Base-by-base conservation (phyloP, 2,329 filamentous ascomycete genomes). In the Apiospora aurea region DNA sequence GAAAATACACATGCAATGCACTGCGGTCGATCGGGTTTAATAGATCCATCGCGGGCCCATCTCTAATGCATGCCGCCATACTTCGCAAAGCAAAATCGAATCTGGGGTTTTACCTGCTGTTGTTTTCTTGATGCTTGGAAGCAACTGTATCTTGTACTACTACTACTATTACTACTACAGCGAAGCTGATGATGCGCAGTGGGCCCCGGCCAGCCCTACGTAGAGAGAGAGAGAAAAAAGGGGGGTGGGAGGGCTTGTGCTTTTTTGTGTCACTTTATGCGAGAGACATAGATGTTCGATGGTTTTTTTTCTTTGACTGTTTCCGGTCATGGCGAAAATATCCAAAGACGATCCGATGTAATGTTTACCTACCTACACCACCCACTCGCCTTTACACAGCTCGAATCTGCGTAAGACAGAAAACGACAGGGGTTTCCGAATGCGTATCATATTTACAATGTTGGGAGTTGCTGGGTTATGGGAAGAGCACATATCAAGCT, bases 271-370 rank as follows among this genome's bases (percentile, higher is more conserved):
- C 57, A 13, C 34, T 64, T 41, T 4, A 64, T 64, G 34, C 57
- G 21, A 64, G 34, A 38, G 57, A 64, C 57, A 64, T 41, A 64
- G 18, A 64, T 64, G 57, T 64, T 41, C 57, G 34, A 41, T 64
- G 57, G 21, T 41, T 41, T 41, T 64, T 41, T 64, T 41, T 64
- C 41, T 41, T 7, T 41, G 57, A 34, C 34, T 10, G 57, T 64
- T 8, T 38, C 34, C 57, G 38, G 57, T 6, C 29, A 41, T n/a
- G 57, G 57, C 57, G 57, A 64, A 64, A 41, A 64, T 64, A n/a
- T 38, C 18, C 38, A 61, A 64, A 41, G 57, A 64, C 57, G 34
- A 64, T 64, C 18, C 34, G 57, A 64, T 64, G 57, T 64, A 64
- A 64, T 64, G 57, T 64, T 64, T 64, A 41, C 57, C 34, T 38